Percentiles rank a stretch among this genome's conserved stretches.
phyloP scores from a whole-genome alignment of 768 basidiomycete species.

The Xerocomus brunneocitrinus region DNA sequence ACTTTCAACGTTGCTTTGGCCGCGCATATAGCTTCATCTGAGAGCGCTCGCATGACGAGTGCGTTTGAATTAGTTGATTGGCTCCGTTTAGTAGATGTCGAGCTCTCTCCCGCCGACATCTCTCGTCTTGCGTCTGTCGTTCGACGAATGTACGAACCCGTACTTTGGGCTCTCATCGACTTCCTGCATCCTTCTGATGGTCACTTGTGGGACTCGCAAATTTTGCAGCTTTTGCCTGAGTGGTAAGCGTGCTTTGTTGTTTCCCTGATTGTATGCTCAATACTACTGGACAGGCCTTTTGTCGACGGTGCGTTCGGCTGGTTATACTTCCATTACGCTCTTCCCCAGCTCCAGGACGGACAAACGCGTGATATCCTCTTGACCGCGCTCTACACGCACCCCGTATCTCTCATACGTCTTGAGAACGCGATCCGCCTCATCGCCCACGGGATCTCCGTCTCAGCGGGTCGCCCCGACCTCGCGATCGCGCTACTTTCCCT shows the following conservation, averaged over 20 bases:
- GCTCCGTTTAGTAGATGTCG: conserved; percentile 45
- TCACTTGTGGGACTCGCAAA: conserved; percentile 38
- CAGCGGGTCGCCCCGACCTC: conserved; percentile 19
- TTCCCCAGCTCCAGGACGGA: conserved; percentile 18
- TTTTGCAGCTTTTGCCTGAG: conserved; percentile 10
- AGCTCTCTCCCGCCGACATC: conserved; percentile 36
- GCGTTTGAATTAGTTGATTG: conserved; percentile 64
- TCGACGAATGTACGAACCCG: conserved; percentile 37
- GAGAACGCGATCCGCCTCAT: conserved; percentile 38
- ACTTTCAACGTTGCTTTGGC: background rate
- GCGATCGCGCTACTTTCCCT: conserved; percentile 35
- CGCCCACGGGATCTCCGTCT: conserved; percentile 30
- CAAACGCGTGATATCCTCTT: conserved; percentile 33
- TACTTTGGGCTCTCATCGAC: conserved; percentile 41
- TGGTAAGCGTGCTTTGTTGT: conserved; percentile 23
- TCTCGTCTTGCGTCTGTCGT: conserved; percentile 38
- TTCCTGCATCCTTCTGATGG: conserved; percentile 39
- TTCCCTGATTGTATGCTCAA: background rate
- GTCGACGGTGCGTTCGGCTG: conserved; percentile 36
- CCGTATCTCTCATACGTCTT: conserved; percentile 26
- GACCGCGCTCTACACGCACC: conserved; percentile 26
- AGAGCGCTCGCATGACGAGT: conserved; percentile 29
- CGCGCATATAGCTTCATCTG: conserved; percentile 35
- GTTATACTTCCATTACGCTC: conserved; percentile 38
- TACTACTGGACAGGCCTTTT: conserved; percentile 6